Evolutionary conservation across 345 rosid genomes (phyloP), one percentile per base, ranked within the genome.

Genomic region (Aegle marmelos): DNA sequence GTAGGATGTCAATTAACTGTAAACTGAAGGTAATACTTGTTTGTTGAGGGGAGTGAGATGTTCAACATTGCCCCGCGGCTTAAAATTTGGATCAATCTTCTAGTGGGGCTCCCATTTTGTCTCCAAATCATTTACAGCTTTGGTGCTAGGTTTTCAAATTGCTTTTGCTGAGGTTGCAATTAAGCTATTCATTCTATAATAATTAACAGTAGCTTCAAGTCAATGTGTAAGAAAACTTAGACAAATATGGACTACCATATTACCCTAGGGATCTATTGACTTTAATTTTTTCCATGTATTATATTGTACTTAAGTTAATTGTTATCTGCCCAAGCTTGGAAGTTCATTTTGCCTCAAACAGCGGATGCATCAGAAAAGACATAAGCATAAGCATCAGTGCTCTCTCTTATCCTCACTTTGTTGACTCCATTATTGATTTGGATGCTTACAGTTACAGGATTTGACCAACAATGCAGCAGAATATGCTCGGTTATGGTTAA

Each of bases 401-500:
- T 8, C 7, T 58, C 7, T 5, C 21, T 27, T 17, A 50, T 39
- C 48, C 30, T 56, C 64, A 50, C 11, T 37, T 30, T 27, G 48
- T 53, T 70, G 64, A 7, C 53, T 60, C 60, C 9, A 30, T 50
- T 27, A 2, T 82, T 72, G n/a, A 73, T 74, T 16, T 82, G 74
- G 53, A 77, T 75, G 79, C 67, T 78, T 87, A 70, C 94, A 96
- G 99, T 83, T 96, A 78, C 89, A 78, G 80, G 94, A 90, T 68
- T 48, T 85, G 82, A 83, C 97, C 57, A 87, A 50, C 72, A 91
- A 79, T 62, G 91, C 93, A 45, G 92, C 93, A 24, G 88, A 81
- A 84, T 86, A 84, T 84, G 91, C 97, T 76, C 88, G 39, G 76
- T 79, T 89, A 37, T 91, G 99, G 98, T 83, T 96, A 79, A 84